Conservation (phyloP, 352 stramenopile species). For the Phytophthora nicotianae region DNA sequence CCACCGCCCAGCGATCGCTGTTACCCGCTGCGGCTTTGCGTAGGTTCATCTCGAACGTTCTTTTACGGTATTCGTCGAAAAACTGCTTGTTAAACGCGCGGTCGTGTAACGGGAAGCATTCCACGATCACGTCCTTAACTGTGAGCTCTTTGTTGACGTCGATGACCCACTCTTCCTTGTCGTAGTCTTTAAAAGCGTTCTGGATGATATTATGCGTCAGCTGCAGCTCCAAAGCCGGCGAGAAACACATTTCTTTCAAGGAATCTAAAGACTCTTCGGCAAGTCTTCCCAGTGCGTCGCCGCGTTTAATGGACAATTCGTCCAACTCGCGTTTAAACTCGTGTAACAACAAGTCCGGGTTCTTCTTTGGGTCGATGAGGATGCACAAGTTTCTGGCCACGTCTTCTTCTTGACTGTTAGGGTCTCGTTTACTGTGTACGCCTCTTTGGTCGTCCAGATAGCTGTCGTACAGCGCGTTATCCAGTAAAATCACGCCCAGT, state of each 20-base stretch:
- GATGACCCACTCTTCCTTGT: constrained; percentile 89
- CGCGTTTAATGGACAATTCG: constrained; percentile 83
- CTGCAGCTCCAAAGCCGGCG: constrained; percentile 82
- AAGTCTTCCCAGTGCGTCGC: constrained; percentile 62
- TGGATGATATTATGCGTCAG: constrained; percentile 90
- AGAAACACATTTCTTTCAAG: constrained; percentile 86
- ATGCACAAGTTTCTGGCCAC: constrained; percentile 76
- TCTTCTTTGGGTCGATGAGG: constrained; percentile 84
- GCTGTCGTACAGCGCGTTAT: constrained; percentile 71
- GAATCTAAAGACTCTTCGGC: constrained; percentile 82
- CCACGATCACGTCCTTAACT: constrained; percentile 73
- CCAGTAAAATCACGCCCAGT: constrained; percentile 70
- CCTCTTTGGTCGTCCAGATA: constrained; percentile 38
- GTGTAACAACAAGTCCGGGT: constrained; percentile 77
- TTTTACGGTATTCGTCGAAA: constrained; percentile 86
- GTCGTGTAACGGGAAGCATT: constrained; percentile 87
- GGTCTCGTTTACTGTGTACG: constrained; percentile 13
- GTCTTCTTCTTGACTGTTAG: constrained; percentile 55
- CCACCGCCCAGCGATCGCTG: constrained; percentile 84
- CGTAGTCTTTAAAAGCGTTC: constrained; percentile 86
- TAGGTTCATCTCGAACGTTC: constrained; percentile 76
- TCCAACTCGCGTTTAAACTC: constrained; percentile 91
- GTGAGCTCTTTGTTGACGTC: constrained; percentile 87
- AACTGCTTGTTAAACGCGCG: constrained; percentile 88
- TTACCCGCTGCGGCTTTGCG: constrained; percentile 76